Evolutionary conservation across 345 rosid species (phyloP).

Genomic region (Bruguiera sexangula): DNA sequence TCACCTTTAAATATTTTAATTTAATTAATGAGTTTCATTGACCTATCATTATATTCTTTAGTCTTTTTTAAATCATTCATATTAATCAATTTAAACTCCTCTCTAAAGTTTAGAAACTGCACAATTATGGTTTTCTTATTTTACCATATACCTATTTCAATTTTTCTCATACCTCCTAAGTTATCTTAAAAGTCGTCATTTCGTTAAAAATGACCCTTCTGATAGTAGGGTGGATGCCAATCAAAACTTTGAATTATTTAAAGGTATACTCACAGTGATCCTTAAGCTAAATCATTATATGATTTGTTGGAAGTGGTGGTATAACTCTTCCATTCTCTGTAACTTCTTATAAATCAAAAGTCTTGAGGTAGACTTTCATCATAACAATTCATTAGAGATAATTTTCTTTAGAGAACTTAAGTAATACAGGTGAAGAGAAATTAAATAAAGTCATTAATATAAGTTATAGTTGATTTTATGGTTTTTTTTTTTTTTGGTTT

Average conservation of each 20-base stretch:
- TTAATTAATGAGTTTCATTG: not conserved
- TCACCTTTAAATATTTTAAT: not conserved
- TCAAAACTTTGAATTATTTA: not conserved
- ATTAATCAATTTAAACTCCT: not conserved
- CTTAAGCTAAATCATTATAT: not conserved
- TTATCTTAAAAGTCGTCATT: not conserved
- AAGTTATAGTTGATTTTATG: not conserved
- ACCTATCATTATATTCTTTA: not conserved
- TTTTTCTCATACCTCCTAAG: not conserved
- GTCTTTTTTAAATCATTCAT: not conserved
- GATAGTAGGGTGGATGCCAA: not conserved
- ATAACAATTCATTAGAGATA: not conserved
- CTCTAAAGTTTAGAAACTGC: not conserved
- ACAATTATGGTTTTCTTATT: not conserved
- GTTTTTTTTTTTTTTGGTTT: not conserved
- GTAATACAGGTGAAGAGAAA: not conserved
- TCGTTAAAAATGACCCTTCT: fast-evolving
- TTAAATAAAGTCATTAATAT: not conserved
- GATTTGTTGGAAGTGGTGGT: not conserved
- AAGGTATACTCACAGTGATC: not conserved
- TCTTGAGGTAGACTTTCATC: not conserved
- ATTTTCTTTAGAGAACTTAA: not conserved
- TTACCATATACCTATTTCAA: fast-evolving
- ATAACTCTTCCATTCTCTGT: not conserved
- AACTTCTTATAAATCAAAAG: not conserved